These are phyloP conservation scores for Daedaleopsis sinensis DNA, from an alignment of 768 basidiomycete genomes.

Conservation along the genomic window DNA sequence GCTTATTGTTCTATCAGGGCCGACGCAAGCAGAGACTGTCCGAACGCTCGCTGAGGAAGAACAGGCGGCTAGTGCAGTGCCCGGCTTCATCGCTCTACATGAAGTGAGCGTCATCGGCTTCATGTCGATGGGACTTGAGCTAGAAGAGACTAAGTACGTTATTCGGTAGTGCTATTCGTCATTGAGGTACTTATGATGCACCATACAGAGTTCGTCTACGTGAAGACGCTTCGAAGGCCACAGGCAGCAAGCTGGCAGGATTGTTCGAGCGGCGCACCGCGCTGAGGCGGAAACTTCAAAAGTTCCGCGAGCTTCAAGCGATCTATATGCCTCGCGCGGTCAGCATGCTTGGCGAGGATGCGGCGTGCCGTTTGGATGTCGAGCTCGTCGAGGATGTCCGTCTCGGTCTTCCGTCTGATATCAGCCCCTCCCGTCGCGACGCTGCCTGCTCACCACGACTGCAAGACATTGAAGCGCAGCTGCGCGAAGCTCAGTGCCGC, in stretches of 20 bases:
- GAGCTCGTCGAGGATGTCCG: slow-evolving; percentile 17
- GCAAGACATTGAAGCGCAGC: slow-evolving; percentile 3
- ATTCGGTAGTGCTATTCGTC: too few species aligned
- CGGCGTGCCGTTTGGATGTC: not conserved
- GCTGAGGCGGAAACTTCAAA: slow-evolving; percentile 8
- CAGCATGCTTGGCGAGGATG: not conserved
- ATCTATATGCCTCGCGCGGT: slow-evolving; percentile 22
- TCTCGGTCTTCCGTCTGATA: slow-evolving; percentile 27
- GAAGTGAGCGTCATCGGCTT: too few species aligned
- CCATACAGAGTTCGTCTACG: not conserved
- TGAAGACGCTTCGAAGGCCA: not conserved
- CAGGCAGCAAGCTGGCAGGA: not conserved
- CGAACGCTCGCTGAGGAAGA: too few species aligned
- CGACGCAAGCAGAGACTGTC: too few species aligned
- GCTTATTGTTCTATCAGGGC: too few species aligned
- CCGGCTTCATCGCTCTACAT: too few species aligned
- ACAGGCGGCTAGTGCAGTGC: too few species aligned
- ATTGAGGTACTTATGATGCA: too few species aligned
- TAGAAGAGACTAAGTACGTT: not conserved
- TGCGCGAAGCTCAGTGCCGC: slow-evolving; percentile 23
- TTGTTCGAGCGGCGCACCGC: slow-evolving; percentile 5
- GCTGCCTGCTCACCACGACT: slow-evolving; percentile 11
- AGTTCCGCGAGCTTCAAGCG: slow-evolving; percentile 10
- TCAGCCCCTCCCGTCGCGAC: not conserved
- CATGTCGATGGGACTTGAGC: too few species aligned